These are phyloP conservation scores for Amaranthus hypochondriacus DNA, from an alignment of 148 eudicot genomes.

Conservation along the genomic window DNA sequence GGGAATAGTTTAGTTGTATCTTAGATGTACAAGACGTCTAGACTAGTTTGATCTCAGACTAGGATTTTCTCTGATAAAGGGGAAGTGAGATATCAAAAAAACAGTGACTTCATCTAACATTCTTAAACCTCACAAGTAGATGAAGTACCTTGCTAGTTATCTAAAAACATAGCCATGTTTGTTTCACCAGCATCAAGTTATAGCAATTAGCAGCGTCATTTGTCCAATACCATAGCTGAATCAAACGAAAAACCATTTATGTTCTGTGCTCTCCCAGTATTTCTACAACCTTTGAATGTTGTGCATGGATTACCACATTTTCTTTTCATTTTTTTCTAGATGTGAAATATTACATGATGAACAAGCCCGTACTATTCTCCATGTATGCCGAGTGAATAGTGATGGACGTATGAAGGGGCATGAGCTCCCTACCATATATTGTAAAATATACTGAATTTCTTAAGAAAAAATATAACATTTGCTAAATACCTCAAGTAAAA, in stretches of 20 bases:
- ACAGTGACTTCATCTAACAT: background rate
- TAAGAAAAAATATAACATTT: no score
- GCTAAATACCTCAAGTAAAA: no score
- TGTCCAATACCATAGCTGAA: no score
- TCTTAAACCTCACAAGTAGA: background rate
- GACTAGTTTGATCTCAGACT: background rate
- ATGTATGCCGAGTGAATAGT: no score
- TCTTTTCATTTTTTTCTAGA: background rate
- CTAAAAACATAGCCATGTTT: background rate
- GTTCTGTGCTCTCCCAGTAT: background rate
- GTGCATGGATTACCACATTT: no score
- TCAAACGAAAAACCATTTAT: background rate
- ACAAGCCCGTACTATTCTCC: no score
- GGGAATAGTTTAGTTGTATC: background rate
- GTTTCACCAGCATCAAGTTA: no score
- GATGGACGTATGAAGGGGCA: no score
- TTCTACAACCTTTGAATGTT: background rate
- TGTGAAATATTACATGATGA: background rate
- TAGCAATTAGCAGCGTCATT: no score
- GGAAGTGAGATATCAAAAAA: background rate
- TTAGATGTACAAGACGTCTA: no score
- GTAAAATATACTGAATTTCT: no score
- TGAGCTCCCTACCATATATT: no score
- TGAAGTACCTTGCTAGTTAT: background rate
- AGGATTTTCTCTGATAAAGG: background rate